Conservation (phyloP, 2,329 filamentous ascomycete genomes). For the Trichoderma semiorbis region DNA sequence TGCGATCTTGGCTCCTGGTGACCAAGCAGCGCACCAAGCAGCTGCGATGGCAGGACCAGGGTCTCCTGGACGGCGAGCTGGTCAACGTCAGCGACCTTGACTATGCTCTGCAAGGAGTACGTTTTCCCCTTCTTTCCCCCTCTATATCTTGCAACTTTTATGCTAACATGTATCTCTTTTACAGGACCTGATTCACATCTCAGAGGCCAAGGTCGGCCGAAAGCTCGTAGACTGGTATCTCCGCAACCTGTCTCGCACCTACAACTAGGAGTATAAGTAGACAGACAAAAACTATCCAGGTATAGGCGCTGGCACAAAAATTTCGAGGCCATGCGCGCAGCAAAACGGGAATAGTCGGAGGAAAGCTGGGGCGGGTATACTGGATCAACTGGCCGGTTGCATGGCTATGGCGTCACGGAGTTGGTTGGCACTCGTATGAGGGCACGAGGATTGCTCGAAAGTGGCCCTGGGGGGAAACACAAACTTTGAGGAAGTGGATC, state of each 20-base stretch:
- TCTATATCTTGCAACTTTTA: slow-evolving; percentile 17
- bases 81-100: slow-evolving; percentile 94
- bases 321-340: background rate
- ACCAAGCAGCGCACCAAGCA: slow-evolving; percentile 99
- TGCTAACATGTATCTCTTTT: slow-evolving; percentile 23
- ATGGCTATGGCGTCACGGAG: slow-evolving; percentile 43
- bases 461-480: slow-evolving; percentile 13
- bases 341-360: slow-evolving; percentile 22
- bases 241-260: slow-evolving; percentile 91
- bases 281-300: slow-evolving; percentile 25
- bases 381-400: slow-evolving; percentile 33
- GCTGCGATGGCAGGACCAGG: slow-evolving; percentile 85
- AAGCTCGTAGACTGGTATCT: slow-evolving; percentile 99
- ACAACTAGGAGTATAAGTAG: slow-evolving; percentile 50
- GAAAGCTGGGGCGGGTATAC: slow-evolving; percentile 29
- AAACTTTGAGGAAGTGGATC: slow-evolving; percentile 9
- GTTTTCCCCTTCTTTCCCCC: slow-evolving; percentile 34
- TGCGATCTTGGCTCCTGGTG: slow-evolving; percentile 88
- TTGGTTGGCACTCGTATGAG: slow-evolving; percentile 30
- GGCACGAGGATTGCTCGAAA: slow-evolving; percentile 15
- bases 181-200: slow-evolving; percentile 95
- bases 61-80: slow-evolving; percentile 85
- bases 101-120: slow-evolving; percentile 90
- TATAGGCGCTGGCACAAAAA: slow-evolving; percentile 5
- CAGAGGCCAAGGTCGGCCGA: slow-evolving; percentile 95